Evolutionary conservation across 768 basidiomycete genomes (phyloP).

Genomic region (Kwoniella shandongensis): DNA sequence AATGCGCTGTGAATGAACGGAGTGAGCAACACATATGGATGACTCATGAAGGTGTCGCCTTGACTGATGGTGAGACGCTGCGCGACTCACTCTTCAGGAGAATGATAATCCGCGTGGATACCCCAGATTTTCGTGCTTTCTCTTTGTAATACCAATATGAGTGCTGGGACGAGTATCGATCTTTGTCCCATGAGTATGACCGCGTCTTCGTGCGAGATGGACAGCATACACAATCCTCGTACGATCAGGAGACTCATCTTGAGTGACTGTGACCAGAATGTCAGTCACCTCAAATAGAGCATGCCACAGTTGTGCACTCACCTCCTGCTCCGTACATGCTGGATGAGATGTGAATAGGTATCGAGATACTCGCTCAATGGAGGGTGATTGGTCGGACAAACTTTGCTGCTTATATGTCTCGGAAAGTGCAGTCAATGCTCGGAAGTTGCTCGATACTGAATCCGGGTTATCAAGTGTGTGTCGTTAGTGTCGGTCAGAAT

Average conservation of each 20-base stretch:
- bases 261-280: constrained; percentile 10
- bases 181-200: constrained; percentile 37
- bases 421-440: constrained; percentile 20
- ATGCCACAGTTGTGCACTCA: neutral
- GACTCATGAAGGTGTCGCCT: no score
- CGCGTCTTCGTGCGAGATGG: constrained; percentile 42
- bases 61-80: no score
- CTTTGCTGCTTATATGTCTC: constrained; percentile 2
- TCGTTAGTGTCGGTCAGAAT: no score
- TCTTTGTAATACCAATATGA: constrained; percentile 36
- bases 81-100: constrained; percentile 25
- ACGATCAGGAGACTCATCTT: constrained; percentile 24
- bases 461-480: no score
- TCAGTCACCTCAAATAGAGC: neutral
- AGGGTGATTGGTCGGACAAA: constrained; percentile 20
- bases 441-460: constrained; percentile 19
- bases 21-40: no score
- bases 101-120: constrained; percentile 11
- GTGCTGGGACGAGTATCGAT: constrained; percentile 34
- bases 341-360: constrained; percentile 14
- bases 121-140: constrained; percentile 43
- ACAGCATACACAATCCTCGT: constrained; percentile 30
- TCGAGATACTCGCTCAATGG: constrained; percentile 27
- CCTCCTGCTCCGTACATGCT: neutral
- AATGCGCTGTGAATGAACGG: constrained; percentile 7